Base-by-base conservation (phyloP, 345 rosid species). In the Gynandropsis gynandra region DNA sequence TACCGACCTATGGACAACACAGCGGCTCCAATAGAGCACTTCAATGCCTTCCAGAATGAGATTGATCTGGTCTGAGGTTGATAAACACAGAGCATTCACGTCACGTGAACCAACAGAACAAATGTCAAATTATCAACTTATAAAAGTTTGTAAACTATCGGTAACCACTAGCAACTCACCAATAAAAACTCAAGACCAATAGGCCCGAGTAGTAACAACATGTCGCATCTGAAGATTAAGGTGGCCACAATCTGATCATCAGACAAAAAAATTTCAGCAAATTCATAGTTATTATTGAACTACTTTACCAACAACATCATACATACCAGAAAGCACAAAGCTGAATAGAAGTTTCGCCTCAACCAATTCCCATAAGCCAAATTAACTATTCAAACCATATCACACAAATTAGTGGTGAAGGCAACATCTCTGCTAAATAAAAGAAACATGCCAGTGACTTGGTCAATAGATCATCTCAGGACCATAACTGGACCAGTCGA, bases 331-430 rank as follows among this genome's bases (percentile, higher is more conserved):
- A 74, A 82, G 69, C 81, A 79, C 68, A 92, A 66, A 40, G 81
- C 72, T 34, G 78, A 59, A 79, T 87, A 82, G 69, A 72, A 73
- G 21, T 62, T 65, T 54, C 81, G 78, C 56, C 67, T 75, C 56
- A 92, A 53, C 96, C 83, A 92, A 65, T 69, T 53, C 42, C 93
- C 98, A 58, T 76, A 87, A 4, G 87, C 93, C 74, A 92, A 58
- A 72, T 82, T 85, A 58, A 81, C 98, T 87, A 79, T 82, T 77
- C 7, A 52, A 40, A 27, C 52, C 56, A 59, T 40, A 53, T 16
- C 34, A 40, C 16, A 59, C 45, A 58, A 72, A 61, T 64, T 38
- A 69, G 56, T 32, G 50, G 20, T 45, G 38, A 57, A 43, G 1
- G 32, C 41, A 48, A 45, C 49, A 29, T 10, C 16, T 36, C 14